A percentile compares a stretch with the other conserved stretches of the same genome.
These are phyloP conservation scores for Hirschfeldia incana DNA, from an alignment of 345 rosid genomes.

Conservation along the genomic window DNA sequence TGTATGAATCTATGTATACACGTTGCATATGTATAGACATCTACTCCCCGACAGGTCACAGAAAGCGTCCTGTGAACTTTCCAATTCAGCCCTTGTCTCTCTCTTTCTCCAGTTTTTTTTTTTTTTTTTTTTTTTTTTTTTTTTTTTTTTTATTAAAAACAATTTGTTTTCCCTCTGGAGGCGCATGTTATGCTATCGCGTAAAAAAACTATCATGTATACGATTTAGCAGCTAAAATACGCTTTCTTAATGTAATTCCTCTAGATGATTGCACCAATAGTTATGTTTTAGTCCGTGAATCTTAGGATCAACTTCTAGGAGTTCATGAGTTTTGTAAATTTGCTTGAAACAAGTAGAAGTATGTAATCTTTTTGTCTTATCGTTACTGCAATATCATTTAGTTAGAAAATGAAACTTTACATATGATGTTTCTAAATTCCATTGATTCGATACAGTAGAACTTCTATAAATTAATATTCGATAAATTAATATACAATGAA, in stretches of 20 bases:
- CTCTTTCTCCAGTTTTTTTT: background rate
- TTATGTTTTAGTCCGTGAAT: background rate
- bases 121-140: background rate
- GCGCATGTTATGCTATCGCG: background rate
- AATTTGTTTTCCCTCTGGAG: background rate
- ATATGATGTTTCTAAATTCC: background rate
- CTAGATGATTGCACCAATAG: background rate
- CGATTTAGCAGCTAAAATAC: background rate
- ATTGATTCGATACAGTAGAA: too few species aligned
- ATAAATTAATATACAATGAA: too few species aligned
- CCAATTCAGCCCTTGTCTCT: slow-evolving; percentile 35
- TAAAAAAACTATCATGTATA: background rate
- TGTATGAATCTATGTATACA: slow-evolving; percentile 1
- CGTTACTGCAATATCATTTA: background rate
- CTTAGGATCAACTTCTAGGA: background rate
- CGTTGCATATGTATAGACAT: slow-evolving; percentile 24
- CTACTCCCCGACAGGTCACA: slow-evolving; percentile 46
- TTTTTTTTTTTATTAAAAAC: background rate
- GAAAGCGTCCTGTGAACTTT: slow-evolving; percentile 43
- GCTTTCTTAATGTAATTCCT: background rate
- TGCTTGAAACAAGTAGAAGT: background rate
- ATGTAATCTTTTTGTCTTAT: background rate
- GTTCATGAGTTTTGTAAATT: background rate
- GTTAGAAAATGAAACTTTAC: background rate
- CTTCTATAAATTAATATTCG: too few species aligned